phyloP scores from a whole-genome alignment of 345 rosid genomes.

The Sonneratia alba region DNA sequence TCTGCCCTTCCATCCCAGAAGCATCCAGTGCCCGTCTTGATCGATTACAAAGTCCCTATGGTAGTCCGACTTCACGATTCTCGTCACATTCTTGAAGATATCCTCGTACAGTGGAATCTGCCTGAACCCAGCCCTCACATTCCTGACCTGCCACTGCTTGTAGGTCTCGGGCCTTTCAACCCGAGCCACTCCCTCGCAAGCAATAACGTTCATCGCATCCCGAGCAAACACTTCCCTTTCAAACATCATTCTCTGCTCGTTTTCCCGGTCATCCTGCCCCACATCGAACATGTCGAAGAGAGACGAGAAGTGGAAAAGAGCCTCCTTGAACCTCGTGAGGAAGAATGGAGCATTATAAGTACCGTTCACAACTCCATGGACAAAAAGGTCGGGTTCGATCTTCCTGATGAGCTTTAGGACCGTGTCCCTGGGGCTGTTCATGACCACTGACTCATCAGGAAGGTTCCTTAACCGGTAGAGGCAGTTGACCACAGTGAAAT shows the following conservation, averaged over 20 bases:
- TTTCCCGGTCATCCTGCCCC: slow-evolving; percentile 18
- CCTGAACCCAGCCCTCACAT: slow-evolving; percentile 37
- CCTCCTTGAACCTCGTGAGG: slow-evolving; percentile 14
- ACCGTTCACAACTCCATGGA: slow-evolving; percentile 1
- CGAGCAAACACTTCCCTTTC: slow-evolving; percentile 30
- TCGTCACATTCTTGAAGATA: slow-evolving; percentile 16
- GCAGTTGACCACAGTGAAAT: slow-evolving; percentile 36
- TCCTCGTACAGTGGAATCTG: slow-evolving; percentile 25
- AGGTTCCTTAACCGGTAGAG: slow-evolving; percentile 21
- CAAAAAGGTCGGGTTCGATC: slow-evolving; percentile 18
- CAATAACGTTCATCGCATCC: slow-evolving; percentile 31
- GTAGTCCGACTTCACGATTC: slow-evolving; percentile 16
- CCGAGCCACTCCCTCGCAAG: slow-evolving; percentile 42
- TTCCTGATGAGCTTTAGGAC: slow-evolving; percentile 26
- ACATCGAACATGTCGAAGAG: slow-evolving; percentile 21
- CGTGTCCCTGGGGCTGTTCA: slow-evolving; percentile 30
- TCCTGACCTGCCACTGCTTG: slow-evolving; percentile 45
- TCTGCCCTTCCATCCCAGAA: slow-evolving; percentile 56
- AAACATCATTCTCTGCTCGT: slow-evolving; percentile 20
- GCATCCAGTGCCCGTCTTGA: slow-evolving; percentile 35
- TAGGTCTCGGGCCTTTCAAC: slow-evolving; percentile 45
- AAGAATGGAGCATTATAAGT: slow-evolving; percentile 15
- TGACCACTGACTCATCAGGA: slow-evolving; percentile 33
- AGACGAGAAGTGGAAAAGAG: slow-evolving; percentile 10
- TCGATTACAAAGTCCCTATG: slow-evolving; percentile 39